Base-by-base conservation (phyloP, 441 rosid genomes). In the Theobroma grandiflorum region DNA sequence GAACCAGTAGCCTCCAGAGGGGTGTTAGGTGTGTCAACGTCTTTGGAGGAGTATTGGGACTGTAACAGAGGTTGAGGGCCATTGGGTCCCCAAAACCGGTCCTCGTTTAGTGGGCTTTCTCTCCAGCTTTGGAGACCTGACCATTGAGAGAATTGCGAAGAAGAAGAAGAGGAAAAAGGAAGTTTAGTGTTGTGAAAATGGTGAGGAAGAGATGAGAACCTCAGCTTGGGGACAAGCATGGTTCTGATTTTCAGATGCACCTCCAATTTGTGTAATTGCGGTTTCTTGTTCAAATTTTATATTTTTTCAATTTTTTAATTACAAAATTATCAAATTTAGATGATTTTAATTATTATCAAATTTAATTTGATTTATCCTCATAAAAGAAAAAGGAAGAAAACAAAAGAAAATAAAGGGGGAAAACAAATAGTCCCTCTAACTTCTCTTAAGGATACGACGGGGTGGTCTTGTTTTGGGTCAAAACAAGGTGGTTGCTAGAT, bases 71-170 rank as follows among this genome's bases (percentile, higher is more conserved):
- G 81, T 71, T 80, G 57, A 8, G 97, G 93, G 66, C 97, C 95
- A 0, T 68, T 73, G 75, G 88, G 87, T 74, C 93, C 97, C 95
- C 95, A 93, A 71, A 78, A 80, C 38, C 94, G 92, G 72, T 87
- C 85, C 83, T 89, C 89, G 75, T 90, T 93, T 58, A 90, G 85
- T 16, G 95, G 88, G 78, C 87, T 87, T 38, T 84, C 79, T 66
- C 97, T 87, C 99, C 98, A 94, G 37, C 85, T 49, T 3, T 84
- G 80, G n/a, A 92, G 97, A 82, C 97, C 95, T 52, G 90, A 82
- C 95, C 98, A 94, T 47, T 85, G 91, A 53, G 90, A 82, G 75
- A 68, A 75, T n/a, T 77, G 79, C 18, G 57, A 70, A 80, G 78
- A 65, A 70, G 87, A 79, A 68, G 86, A 82, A 47, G 84, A 79